Conservation (phyloP, 2,329 filamentous ascomycete species). For the Sordariomycetes sp. region DNA sequence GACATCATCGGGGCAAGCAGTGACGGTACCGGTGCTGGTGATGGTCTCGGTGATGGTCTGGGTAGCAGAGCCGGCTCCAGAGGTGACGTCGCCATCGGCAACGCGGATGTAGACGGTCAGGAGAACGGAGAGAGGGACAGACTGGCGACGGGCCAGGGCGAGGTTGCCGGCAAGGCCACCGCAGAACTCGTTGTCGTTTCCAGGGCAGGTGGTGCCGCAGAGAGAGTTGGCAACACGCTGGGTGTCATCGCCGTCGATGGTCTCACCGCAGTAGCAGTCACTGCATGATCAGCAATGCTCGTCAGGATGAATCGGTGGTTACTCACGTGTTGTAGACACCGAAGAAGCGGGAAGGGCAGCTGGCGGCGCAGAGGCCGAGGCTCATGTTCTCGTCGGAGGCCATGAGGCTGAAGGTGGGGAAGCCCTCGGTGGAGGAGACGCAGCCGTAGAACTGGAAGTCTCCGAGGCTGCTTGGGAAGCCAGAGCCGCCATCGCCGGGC, state of each 20-base stretch:
- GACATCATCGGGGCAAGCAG: constrained; percentile 14
- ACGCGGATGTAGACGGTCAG: constrained; percentile 8
- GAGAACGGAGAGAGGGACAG: constrained; percentile 3
- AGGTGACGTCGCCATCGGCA: not conserved
- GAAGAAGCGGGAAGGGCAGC: constrained; percentile 14
- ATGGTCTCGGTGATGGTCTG: constrained; percentile 13
- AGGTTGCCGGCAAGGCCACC: constrained; percentile 6
- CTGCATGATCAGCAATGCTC: constrained; percentile 2
- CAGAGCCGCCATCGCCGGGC: constrained; percentile 3
- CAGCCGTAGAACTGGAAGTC: constrained; percentile 16
- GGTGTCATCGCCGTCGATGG: constrained; percentile 6
- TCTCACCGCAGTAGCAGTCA: constrained; percentile 14
- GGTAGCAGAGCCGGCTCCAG: not conserved
- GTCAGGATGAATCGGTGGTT: not conserved
- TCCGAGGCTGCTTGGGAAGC: constrained; percentile 6
- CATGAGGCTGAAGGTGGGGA: constrained; percentile 14
- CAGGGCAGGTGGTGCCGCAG: constrained; percentile 9
- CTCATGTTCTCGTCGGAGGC: constrained; percentile 9
- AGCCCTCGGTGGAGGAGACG: constrained; percentile 13
- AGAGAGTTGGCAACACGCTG: constrained; percentile 4
- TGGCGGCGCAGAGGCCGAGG: constrained; percentile 13
- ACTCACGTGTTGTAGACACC: constrained; percentile 14
- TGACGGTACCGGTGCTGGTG: constrained; percentile 18
- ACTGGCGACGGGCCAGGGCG: not conserved
- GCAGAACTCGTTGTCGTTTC: constrained; percentile 7